These are phyloP conservation scores for Aureobasidium sp. DNA, from an alignment of 2,329 filamentous ascomycete genomes.

Conservation along the genomic window DNA sequence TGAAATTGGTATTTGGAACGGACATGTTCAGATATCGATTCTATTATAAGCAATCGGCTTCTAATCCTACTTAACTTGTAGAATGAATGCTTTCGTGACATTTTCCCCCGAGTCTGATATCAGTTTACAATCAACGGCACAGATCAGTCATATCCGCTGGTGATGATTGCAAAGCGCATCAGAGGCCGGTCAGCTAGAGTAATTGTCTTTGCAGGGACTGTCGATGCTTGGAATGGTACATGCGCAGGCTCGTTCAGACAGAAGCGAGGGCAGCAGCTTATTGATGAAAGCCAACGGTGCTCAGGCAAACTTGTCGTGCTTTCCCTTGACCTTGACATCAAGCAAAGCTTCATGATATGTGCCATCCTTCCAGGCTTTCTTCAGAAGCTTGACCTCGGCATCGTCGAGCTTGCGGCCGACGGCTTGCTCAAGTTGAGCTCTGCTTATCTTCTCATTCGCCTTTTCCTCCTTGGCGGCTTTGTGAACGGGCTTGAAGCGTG, in stretches of 20 bases:
- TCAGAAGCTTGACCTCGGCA: slow-evolving; percentile 76
- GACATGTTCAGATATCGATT: too few species aligned
- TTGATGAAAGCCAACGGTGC: neutral
- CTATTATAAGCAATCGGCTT: neutral
- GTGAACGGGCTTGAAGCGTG: slow-evolving; percentile 79
- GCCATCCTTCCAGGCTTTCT: slow-evolving; percentile 75
- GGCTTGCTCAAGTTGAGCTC: slow-evolving; percentile 73
- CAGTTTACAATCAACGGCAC: neutral
- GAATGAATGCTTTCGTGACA: neutral
- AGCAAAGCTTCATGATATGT: slow-evolving; percentile 83
- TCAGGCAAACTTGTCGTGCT: slow-evolving; percentile 74
- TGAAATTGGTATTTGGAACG: neutral
- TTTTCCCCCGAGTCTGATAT: neutral
- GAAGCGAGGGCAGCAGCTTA: neutral
- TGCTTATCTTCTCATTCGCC: slow-evolving; percentile 75
- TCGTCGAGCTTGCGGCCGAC: slow-evolving; percentile 72
- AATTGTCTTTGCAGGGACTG: neutral
- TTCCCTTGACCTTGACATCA: slow-evolving; percentile 82
- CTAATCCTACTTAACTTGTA: neutral
- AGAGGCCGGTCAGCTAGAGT: neutral
- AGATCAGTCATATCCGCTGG: neutral
- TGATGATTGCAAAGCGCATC: too few species aligned
- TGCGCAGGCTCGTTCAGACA: neutral
- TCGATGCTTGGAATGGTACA: neutral
- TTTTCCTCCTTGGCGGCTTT: slow-evolving; percentile 77